Evolutionary conservation across 176 grass and related monocot species (phyloP), one percentile per base, ranked within the genome.

Genomic region (Paspalum vaginatum): DNA sequence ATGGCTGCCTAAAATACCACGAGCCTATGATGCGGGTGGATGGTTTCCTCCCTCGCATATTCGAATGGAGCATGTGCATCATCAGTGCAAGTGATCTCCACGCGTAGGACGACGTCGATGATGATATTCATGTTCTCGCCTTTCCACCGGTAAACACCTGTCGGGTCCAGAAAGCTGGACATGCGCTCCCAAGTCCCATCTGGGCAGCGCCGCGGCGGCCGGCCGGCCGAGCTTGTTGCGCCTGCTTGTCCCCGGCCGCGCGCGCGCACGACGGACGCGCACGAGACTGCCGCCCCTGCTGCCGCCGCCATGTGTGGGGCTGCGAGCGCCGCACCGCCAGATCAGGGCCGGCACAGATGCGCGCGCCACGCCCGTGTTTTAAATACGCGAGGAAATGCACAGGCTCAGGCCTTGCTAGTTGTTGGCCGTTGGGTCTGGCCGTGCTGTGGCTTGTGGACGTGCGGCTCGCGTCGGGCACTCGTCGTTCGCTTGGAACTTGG

Each of bases 171-270:
- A 43, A 60, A 56, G 44, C 75, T 20, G n/a, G 70, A 20, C 2
- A 52, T 17, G 1, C 13, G 2, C 40, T 37, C n/a, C 1, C 39
- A n/a, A n/a, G n/a, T 18, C 17, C 45, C 8, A 10, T 61, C 65
- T 4, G 62, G 72, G 72, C 85, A 63, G 22, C 63, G 51, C 86
- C 66, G 50, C 80, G 60, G 49, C 80, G 26, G 47, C 27, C 37
- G 18, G 26, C 43, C 41, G 73, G 73, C 3, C 3, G 43, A 12
- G 27, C 44, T 58, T 40, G 81, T 68, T 40, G 75, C 74, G 81
- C 65, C 27, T 44, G 54, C 56, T 9, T 54, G 73, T 27, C 57
- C 73, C 86, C 41, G 50, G 80, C 62, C 41, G 66, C 79, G 65
- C 61, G 16, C 78, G 21, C 11, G 40, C 55, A 61, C 55, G 73